Base-by-base conservation (phyloP, 345 rosid species). In the Cardamine chenopodiifolia region DNA sequence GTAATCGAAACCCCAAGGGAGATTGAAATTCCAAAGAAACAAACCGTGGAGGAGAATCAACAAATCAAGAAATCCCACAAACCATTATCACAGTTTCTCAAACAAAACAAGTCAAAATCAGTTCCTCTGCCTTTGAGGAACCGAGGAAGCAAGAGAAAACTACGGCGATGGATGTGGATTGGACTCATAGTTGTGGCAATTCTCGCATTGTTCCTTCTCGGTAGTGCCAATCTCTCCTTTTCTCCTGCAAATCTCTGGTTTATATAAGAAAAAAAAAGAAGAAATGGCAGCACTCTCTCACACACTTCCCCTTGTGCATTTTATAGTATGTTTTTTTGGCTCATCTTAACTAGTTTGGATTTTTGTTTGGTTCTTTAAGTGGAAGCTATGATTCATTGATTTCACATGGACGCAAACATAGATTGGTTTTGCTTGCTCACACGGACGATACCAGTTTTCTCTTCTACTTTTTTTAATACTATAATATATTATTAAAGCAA, bases 131-230 rank as follows among this genome's bases (percentile, higher is more conserved):
- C 95, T 15, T 78, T 89, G 26, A 88, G 97, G 59, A 87, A 84
- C 80, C 78, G 96, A 6, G 81, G 91, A 49, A 78, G 26, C 73
- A 91, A 82, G 85, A 82, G 88, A 72, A 91, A 82, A 76, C 85
- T 86, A 82, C 87, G 81, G 77, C 73, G 85, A 62, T 93, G 96
- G 94, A 91, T 87, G 90, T 91, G 94, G 98, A 81, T 71, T 5
- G 76, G 85, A 39, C 77, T 89, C 37, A 7, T 71, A 7, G 75
- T 69, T 28, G 18, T 78, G 71, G 71, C 67, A 4, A 60, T 75
- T 25, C 8, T 88, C 13, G 89, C 82, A 25, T 81, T 91, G 79
- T 81, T 89, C 80, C 76, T 86, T 76, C 42, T 86, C 9, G 89
- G 96, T 53, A 86, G 84, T 65, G 72, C 78, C 69, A 81, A 78